phyloP scores from a whole-genome alignment of 1,284 basidiomycete species.

The Ceratobasidium sp. region DNA sequence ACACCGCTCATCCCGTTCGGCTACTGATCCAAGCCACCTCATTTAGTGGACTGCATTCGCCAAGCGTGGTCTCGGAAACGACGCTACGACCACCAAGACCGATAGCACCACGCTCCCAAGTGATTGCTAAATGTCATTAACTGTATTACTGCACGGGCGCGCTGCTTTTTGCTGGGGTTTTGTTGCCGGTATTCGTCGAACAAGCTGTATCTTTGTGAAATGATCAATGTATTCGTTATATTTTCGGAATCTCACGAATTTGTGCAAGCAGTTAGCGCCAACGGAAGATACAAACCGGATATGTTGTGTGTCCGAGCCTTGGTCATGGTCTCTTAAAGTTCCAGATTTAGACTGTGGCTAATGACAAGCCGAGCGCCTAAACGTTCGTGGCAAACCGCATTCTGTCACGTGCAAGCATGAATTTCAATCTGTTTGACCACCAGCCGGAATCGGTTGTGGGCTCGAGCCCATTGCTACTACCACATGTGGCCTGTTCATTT shows the following conservation, averaged over 20 bases:
- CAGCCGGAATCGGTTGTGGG: neutral
- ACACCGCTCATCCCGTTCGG: no score
- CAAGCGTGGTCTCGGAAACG: constrained; percentile 46
- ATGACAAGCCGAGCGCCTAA: no score
- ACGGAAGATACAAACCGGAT: no score
- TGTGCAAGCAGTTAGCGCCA: no score
- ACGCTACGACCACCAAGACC: constrained; percentile 37
- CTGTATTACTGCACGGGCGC: neutral
- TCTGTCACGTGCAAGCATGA: neutral
- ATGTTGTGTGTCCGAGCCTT: no score
- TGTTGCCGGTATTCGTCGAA: neutral
- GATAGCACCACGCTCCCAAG: constrained; percentile 42
- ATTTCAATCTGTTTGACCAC: neutral
- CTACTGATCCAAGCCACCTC: no score
- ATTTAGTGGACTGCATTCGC: constrained; percentile 42
- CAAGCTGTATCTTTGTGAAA: neutral
- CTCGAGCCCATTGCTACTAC: no score
- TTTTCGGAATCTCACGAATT: no score
- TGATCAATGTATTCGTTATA: constrained; percentile 1
- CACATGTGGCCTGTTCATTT: no score
- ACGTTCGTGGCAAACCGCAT: no score
- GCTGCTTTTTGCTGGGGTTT: neutral
- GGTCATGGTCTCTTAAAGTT: no score
- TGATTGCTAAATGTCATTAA: constrained; percentile 35
- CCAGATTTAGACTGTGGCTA: no score